Conservation (phyloP, 805 yeast genomes). For the Kluyveromyces aestuarii region DNA sequence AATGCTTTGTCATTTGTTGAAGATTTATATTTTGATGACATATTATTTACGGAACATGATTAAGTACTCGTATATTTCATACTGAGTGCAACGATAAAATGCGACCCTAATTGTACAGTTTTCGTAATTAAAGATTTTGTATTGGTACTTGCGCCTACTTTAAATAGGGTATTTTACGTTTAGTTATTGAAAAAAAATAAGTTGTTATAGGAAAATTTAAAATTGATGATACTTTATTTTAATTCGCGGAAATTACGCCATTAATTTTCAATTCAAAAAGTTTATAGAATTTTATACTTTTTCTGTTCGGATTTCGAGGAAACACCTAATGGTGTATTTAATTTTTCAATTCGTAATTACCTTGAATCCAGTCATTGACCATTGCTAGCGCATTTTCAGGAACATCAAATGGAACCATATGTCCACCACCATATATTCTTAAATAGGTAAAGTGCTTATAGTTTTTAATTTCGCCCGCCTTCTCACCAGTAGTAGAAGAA, state of each 20-base stretch:
- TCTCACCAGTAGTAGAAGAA: slow-evolving; percentile 33
- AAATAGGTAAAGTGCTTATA: slow-evolving; percentile 67
- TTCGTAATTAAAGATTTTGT: no score
- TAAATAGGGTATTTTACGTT: neutral
- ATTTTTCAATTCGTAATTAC: slow-evolving; percentile 38
- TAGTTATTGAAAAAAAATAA: neutral
- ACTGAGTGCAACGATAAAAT: no score
- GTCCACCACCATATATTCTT: slow-evolving; percentile 85
- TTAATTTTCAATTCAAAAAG: no score
- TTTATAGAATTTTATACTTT: no score
- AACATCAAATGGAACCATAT: slow-evolving; percentile 91
- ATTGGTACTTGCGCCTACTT: no score
- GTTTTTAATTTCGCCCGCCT: slow-evolving; percentile 62
- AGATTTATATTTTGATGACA: no score
- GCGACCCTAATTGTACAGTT: no score
- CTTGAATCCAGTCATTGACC: slow-evolving; percentile 79
- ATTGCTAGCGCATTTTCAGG: slow-evolving; percentile 69
- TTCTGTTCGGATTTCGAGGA: no score
- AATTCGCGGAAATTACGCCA: neutral
- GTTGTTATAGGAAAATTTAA: no score
- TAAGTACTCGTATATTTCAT: no score
- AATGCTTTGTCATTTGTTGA: no score
- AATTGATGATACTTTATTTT: neutral
- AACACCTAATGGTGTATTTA: neutral
- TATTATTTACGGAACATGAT: no score